Percentiles rank a stretch among this genome's conserved stretches.
phyloP scores from a whole-genome alignment of 1,284 basidiomycete species.

The Leucoagaricus sp. region DNA sequence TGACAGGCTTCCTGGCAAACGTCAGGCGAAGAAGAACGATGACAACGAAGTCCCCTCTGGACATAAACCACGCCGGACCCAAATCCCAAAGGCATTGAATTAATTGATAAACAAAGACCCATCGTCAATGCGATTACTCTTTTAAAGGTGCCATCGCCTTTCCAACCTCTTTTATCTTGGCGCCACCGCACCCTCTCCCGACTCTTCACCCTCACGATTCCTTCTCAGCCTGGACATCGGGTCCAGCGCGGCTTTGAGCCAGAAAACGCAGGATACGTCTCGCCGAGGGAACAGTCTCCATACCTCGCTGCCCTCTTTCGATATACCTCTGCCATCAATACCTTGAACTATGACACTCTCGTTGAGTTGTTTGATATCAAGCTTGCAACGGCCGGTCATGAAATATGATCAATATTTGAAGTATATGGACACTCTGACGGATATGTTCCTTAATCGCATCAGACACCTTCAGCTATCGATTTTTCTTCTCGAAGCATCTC shows the following conservation, averaged over 20 bases:
- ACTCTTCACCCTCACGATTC: neutral
- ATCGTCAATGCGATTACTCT: neutral
- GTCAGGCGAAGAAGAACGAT: constrained; percentile 14
- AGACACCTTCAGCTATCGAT: too few species aligned
- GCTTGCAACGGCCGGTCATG: constrained; percentile 35
- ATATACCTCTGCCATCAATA: constrained; percentile 32
- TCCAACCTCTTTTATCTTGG: constrained; percentile 7
- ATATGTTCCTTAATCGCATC: constrained; percentile 28
- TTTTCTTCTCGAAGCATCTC: too few species aligned
- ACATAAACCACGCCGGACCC: constrained; percentile 19
- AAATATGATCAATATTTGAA: constrained; percentile 36
- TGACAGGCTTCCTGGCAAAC: constrained; percentile 19
- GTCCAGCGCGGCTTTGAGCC: constrained; percentile 13
- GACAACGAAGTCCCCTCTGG: constrained; percentile 17
- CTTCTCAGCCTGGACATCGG: neutral
- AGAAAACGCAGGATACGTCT: constrained; percentile 9
- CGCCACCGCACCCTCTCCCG: neutral
- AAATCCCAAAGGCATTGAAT: constrained; percentile 11
- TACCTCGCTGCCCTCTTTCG: constrained; percentile 32
- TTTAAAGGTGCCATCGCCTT: constrained; percentile 1
- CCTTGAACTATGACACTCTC: constrained; percentile 28
- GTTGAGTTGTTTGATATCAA: constrained; percentile 33
- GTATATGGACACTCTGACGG: constrained; percentile 30
- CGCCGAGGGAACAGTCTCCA: constrained; percentile 31
- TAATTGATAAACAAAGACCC: constrained; percentile 14